Evolutionary conservation across 2,329 filamentous ascomycete species (phyloP), one percentile per base, ranked within the genome.

Genomic region (Fusarium fujikuroi): DNA sequence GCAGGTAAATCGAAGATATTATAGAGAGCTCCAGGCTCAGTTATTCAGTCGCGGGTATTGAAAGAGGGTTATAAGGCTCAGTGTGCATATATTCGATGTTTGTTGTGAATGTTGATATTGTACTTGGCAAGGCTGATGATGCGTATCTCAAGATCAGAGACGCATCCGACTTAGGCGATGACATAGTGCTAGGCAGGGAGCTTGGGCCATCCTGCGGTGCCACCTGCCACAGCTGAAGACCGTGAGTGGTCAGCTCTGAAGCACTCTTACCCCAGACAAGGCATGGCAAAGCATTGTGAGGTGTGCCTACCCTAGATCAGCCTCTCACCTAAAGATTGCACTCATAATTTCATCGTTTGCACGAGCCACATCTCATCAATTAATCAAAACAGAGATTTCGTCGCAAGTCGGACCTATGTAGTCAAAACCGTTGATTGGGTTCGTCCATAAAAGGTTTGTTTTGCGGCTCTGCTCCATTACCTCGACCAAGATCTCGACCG

Each of bases 121-220:
- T 59, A 60, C 66, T 64, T 69, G 58, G 58, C 57, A 62, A 74
- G 63, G 71, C 67, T 74, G 67, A 63, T 69, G 57, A 65, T 54
- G 56, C 60, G 30, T 58, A 49, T 47, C 57, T 72, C 44, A 14
- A 53, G 36, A 28, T 40, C 25, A 21, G 30, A 36, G 28, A 58
- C 23, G 30, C 56, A 50, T 36, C 21, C 34, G 60, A 50, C 44
- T 60, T 60, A 58, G 63, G 44, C 60, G 54, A 63, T 73, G 70
- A 66, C 66, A 66, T 71, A 60, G 49, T 36, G 37, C 30, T 54
- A 46, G 40, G 72, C 49, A 49, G 40, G 72, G 60, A 76, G 75
- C 72, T 77, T 69, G 72, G 72, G 60, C 72, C 72, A 49, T 21
- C 37, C 40, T 64, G 63, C 37, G 54, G 57, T 52, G 15, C 37